Percentiles rank a stretch among this genome's conserved stretches.
These are phyloP conservation scores for Aphanomyces cochlioides DNA, from an alignment of 352 stramenopile genomes.

Conservation along the genomic window DNA sequence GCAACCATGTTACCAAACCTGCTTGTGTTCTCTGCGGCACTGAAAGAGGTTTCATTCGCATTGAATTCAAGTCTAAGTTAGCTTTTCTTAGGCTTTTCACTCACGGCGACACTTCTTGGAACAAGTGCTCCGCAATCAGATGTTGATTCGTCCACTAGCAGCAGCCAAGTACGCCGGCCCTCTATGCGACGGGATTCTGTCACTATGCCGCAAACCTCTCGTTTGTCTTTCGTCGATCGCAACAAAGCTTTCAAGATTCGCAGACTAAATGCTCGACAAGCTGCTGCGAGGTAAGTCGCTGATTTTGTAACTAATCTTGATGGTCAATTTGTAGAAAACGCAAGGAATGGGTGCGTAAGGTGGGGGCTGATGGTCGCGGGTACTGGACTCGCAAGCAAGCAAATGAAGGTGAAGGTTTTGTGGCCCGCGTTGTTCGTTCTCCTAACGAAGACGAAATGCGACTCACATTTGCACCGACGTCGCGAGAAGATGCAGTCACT, in stretches of 20 bases:
- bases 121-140: not conserved
- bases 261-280: constrained; percentile 7
- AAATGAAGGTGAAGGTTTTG: constrained; percentile 48
- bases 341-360: constrained; percentile 73
- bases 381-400: constrained; percentile 51
- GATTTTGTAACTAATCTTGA: not conserved
- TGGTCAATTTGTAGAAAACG: constrained; percentile 38
- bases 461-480: constrained; percentile 67
- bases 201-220: not conserved
- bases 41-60: not conserved
- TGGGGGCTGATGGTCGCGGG: constrained; percentile 60
- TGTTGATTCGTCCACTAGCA: not conserved
- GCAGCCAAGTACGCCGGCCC: not conserved
- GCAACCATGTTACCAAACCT: constrained; percentile 13
- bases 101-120: constrained; percentile 12
- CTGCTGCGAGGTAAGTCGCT: not conserved
- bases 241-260: constrained; percentile 24
- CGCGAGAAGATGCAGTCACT: constrained; percentile 50
- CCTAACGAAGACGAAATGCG: constrained; percentile 54
- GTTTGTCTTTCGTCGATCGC: constrained; percentile 19
- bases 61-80: not conserved
- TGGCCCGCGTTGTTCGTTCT: constrained; percentile 64
- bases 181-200: not conserved
- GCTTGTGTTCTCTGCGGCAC: constrained; percentile 3
- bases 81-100: not conserved